Evolutionary conservation across 192 early-diverging fungal species (phyloP).

Genomic region (Lobosporangium transversale): DNA sequence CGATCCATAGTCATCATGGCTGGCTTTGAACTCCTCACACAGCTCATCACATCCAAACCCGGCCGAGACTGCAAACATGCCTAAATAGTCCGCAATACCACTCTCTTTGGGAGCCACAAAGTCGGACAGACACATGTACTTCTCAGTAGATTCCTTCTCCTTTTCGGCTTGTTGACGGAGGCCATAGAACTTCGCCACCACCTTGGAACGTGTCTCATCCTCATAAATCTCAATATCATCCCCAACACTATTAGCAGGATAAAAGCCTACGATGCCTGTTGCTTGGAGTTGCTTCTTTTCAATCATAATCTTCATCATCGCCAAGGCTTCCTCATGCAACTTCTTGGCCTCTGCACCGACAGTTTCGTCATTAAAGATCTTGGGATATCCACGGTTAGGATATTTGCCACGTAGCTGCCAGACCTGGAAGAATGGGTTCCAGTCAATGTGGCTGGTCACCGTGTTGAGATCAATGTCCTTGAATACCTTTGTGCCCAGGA

Average conservation of each 20-base stretch:
- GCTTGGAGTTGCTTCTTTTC: constrained; percentile 77
- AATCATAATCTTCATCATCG: constrained; percentile 83
- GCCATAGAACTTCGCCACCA: constrained; percentile 84
- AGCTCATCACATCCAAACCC: constrained; percentile 93
- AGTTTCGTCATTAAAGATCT: constrained; percentile 96
- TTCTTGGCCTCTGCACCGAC: constrained; percentile 93
- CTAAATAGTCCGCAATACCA: constrained; percentile 85
- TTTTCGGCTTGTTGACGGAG: constrained; percentile 68
- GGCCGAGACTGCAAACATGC: constrained; percentile 89
- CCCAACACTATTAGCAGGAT: constrained; percentile 87
- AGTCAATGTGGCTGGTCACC: constrained; percentile 90
- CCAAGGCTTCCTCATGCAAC: constrained; percentile 86
- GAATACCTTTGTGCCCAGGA: constrained; percentile 84
- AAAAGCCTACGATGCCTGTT: constrained; percentile 85
- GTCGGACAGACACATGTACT: constrained; percentile 90
- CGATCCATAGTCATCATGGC: constrained; percentile 89
- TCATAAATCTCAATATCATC: constrained; percentile 90
- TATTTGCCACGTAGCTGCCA: constrained; percentile 96
- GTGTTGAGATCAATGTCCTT: constrained; percentile 79
- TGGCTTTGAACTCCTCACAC: constrained; percentile 78
- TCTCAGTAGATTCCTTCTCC: constrained; percentile 78
- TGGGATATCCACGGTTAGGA: constrained; percentile 96
- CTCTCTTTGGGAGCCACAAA: constrained; percentile 87
- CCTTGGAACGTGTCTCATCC: constrained; percentile 75
- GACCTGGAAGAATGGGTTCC: constrained; percentile 99